phyloP scores from a whole-genome alignment of 2,329 filamentous ascomycete species.

The Emmonsiellopsis sp. region DNA sequence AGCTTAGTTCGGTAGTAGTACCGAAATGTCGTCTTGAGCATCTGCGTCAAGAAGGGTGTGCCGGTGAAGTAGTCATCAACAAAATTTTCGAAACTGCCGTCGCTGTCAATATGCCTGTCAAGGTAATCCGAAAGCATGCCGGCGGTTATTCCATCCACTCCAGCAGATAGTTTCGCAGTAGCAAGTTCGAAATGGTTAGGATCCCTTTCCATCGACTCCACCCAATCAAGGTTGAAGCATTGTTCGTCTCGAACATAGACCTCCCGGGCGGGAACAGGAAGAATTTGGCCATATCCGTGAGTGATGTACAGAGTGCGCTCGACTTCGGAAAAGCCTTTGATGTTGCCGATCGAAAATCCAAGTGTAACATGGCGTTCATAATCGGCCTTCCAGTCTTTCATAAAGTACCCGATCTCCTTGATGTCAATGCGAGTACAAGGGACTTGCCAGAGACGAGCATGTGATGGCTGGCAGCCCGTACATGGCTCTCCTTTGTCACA shows the following conservation, averaged over 20 bases:
- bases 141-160: slow-evolving; percentile 74
- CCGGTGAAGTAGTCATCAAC: slow-evolving; percentile 95
- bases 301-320: slow-evolving; percentile 78
- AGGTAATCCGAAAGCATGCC: slow-evolving; percentile 82
- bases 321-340: slow-evolving; percentile 66
- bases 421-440: slow-evolving; percentile 97
- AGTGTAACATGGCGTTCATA: slow-evolving; percentile 83
- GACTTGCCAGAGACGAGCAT: slow-evolving; percentile 93
- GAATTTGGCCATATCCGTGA: slow-evolving; percentile 86
- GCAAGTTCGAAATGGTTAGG: slow-evolving; percentile 75
- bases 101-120: slow-evolving; percentile 86
- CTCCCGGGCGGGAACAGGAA: slow-evolving; percentile 88
- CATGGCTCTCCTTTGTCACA: slow-evolving; percentile 97
- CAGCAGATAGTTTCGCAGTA: slow-evolving; percentile 81
- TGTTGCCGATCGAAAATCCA: slow-evolving; percentile 85
- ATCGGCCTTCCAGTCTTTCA: slow-evolving; percentile 98
- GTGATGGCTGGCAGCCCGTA: slow-evolving; percentile 87
- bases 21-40: slow-evolving; percentile 89
- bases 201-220: slow-evolving; percentile 67
- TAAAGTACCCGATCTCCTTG: slow-evolving; percentile 96
- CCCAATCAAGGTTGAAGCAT: slow-evolving; percentile 90
- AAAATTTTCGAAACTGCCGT: slow-evolving; percentile 83
- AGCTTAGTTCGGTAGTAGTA: slow-evolving; percentile 84
- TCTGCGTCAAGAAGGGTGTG: slow-evolving; percentile 88
- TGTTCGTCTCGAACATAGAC: slow-evolving; percentile 86